phyloP scores from a whole-genome alignment of 2,329 filamentous ascomycete genomes.

The Chaetothyriales sp. region DNA sequence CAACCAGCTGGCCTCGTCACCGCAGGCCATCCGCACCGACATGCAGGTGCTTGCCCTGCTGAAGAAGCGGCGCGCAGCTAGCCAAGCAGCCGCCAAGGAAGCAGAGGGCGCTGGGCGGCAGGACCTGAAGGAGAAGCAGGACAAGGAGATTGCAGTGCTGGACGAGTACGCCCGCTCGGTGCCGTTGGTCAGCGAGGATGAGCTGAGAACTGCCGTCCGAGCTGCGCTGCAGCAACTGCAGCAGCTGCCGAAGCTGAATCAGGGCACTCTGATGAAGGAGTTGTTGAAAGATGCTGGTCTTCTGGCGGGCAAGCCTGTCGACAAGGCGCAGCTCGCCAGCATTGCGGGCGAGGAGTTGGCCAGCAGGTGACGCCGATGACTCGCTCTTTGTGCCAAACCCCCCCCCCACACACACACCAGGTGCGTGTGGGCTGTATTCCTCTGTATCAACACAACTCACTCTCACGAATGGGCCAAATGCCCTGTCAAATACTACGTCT shows the following conservation, averaged over 20 bases:
- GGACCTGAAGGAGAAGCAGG: slow-evolving; percentile 32
- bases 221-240: slow-evolving; percentile 22
- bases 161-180: slow-evolving; percentile 31
- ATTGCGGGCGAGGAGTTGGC: slow-evolving; percentile 23
- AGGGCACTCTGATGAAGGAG: slow-evolving; percentile 28
- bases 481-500: too few relatives aligned
- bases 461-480: too few relatives aligned
- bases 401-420: too few relatives aligned
- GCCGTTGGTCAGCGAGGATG: slow-evolving; percentile 26
- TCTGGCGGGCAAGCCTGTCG: slow-evolving; percentile 30
- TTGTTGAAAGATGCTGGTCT: slow-evolving; percentile 28
- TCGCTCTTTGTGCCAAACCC: too few relatives aligned
- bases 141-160: slow-evolving; percentile 28
- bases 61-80: slow-evolving; percentile 27
- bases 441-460: too few relatives aligned
- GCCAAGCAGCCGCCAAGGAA: slow-evolving; percentile 27
- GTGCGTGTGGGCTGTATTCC: too few relatives aligned
- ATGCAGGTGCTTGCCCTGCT: slow-evolving; percentile 32
- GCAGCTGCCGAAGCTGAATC: slow-evolving; percentile 24
- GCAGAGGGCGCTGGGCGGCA: slow-evolving; percentile 27
- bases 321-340: slow-evolving; percentile 27
- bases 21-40: slow-evolving; percentile 32
- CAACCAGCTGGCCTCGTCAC: slow-evolving; percentile 34
- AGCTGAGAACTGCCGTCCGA: slow-evolving; percentile 25
- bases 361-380: background rate